Conservation (phyloP, 768 basidiomycete genomes). For the Rhodotorula paludigena region DNA sequence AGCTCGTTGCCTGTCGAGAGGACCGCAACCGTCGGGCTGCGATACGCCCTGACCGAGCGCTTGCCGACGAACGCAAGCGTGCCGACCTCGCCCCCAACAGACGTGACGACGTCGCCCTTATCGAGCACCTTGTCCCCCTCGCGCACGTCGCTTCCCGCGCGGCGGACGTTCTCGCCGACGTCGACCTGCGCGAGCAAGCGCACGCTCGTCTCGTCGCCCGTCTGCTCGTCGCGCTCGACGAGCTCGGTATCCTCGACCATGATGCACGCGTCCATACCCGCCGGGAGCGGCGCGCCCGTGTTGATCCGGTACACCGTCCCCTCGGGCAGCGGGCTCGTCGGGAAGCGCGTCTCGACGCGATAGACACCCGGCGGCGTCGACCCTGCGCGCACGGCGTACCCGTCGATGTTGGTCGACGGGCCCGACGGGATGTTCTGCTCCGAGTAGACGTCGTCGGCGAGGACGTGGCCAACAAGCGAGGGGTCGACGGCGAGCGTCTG, state of each 20-base stretch:
- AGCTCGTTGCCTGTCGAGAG: constrained; percentile 84
- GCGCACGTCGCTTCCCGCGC: constrained; percentile 58
- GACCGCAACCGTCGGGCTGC: constrained; percentile 70
- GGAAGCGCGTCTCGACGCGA: constrained; percentile 30
- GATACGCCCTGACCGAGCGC: constrained; percentile 63
- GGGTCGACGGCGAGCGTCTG: constrained; percentile 48
- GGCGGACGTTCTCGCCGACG: constrained; percentile 65
- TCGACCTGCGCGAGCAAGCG: constrained; percentile 62
- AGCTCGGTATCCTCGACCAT: constrained; percentile 91
- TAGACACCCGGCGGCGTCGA: constrained; percentile 18
- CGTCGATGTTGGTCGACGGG: constrained; percentile 76
- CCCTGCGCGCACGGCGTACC: constrained; percentile 73
- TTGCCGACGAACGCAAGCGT: constrained; percentile 73
- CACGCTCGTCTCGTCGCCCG: constrained; percentile 65
- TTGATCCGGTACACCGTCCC: constrained; percentile 68
- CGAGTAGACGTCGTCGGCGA: constrained; percentile 70
- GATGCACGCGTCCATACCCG: constrained; percentile 69
- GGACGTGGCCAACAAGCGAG: constrained; percentile 61
- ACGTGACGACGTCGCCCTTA: constrained; percentile 59
- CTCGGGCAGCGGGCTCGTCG: constrained; percentile 48
- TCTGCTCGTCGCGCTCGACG: constrained; percentile 49
- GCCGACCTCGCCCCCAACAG: constrained; percentile 75
- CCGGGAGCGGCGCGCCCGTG: constrained; percentile 75
- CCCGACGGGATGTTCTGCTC: constrained; percentile 61
- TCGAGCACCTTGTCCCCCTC: constrained; percentile 61